phyloP scores from a whole-genome alignment of 352 stramenopile species.

The Saprolegnia diclina region DNA sequence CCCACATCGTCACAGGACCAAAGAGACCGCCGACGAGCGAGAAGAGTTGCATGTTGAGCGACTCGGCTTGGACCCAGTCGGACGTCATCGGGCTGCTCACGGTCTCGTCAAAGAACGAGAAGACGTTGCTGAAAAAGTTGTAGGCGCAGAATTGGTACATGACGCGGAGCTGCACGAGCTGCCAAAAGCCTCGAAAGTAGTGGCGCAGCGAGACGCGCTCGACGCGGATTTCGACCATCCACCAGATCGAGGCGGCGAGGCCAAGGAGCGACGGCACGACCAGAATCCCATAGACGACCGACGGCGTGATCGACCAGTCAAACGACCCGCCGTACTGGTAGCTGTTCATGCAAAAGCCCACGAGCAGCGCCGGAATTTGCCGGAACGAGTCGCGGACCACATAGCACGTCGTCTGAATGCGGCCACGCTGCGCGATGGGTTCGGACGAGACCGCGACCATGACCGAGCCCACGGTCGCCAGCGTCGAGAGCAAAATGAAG shows the following conservation, averaged over 20 bases:
- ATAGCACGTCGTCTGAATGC: conserved; percentile 33
- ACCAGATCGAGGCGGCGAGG: background rate
- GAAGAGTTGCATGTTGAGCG: conserved; percentile 2
- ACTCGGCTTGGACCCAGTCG: background rate
- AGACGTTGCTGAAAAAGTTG: conserved; percentile 45
- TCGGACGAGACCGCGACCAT: conserved; percentile 33
- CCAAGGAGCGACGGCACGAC: background rate
- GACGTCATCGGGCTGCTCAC: conserved; percentile 4
- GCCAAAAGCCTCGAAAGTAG: conserved; percentile 44
- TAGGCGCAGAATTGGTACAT: conserved; percentile 47
- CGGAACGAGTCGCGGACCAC: conserved; percentile 5
- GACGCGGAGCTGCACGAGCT: conserved; percentile 46
- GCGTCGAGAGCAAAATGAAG: conserved; percentile 51
- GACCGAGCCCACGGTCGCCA: conserved; percentile 2
- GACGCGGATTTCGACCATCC: conserved; percentile 11
- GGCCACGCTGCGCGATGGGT: conserved; percentile 38
- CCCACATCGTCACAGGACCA: background rate
- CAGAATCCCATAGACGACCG: background rate
- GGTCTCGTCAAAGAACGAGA: conserved; percentile 40
- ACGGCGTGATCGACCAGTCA: conserved; percentile 32
- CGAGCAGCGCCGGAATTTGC: background rate
- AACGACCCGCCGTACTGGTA: conserved; percentile 43
- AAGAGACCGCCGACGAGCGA: background rate
- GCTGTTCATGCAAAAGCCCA: conserved; percentile 42
- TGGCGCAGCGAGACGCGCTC: conserved; percentile 7